phyloP scores from a whole-genome alignment of 805 yeast species.

The Nakazawaea peltata region DNA sequence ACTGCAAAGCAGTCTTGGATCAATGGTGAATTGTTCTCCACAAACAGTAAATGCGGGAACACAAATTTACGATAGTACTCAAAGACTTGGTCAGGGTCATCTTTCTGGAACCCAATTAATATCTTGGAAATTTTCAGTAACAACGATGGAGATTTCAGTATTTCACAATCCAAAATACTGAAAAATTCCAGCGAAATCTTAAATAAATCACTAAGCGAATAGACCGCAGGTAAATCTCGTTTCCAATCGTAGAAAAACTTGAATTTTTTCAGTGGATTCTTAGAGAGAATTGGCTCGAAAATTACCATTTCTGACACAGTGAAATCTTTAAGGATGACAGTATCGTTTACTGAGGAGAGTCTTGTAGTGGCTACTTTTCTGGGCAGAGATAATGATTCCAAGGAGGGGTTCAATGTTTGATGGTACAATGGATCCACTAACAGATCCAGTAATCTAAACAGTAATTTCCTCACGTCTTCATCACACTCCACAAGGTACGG shows the following conservation, averaged over 20 bases:
- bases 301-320: conserved; percentile 5
- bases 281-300: conserved; percentile 2
- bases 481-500: conserved; percentile 56
- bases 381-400: conserved; percentile 15
- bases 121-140: conserved; percentile 56
- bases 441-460: conserved; percentile 41
- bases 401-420: conserved; percentile 11
- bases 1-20: conserved; percentile 53
- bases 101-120: conserved; percentile 30
- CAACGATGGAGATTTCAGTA: conserved; percentile 40
- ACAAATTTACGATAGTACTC: conserved; percentile 57
- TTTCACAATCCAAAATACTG: conserved; percentile 44
- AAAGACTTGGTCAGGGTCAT: conserved; percentile 36
- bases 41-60: conserved; percentile 50
- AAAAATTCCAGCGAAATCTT: conserved; percentile 40
- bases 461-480: conserved; percentile 34
- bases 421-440: conserved; percentile 42
- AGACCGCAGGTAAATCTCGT: conserved; percentile 27
- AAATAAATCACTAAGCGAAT: conserved; percentile 35
- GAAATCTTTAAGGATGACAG: conserved; percentile 1
- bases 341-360: conserved; percentile 3
- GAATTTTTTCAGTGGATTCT: conserved; percentile 12
- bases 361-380: conserved; percentile 19
- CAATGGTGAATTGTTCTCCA: conserved; percentile 49
- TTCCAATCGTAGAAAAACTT: conserved; percentile 48